Evolutionary conservation across 257 asterid species (phyloP).

Genomic region (Catharanthus roseus): DNA sequence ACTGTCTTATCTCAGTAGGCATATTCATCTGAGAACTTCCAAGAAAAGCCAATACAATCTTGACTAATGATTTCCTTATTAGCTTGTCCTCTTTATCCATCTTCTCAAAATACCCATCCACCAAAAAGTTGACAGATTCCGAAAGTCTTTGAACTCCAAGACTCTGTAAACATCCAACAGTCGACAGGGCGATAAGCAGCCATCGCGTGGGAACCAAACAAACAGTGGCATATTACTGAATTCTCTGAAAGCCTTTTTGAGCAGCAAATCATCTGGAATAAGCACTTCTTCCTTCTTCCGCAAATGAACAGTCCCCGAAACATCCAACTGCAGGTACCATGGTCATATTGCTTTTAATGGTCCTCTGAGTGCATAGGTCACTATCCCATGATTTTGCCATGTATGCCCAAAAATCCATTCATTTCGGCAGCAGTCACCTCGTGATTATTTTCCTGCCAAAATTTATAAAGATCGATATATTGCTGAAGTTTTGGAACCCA

Average conservation of each 20-base stretch:
- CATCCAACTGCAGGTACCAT: slow-evolving; percentile 4
- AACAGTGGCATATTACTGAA: neutral
- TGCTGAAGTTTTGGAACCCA: neutral
- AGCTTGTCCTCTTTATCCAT: neutral
- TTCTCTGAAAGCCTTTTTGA: neutral
- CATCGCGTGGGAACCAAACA: neutral
- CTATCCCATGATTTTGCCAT: neutral
- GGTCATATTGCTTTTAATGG: neutral
- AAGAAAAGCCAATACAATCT: neutral
- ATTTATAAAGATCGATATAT: neutral
- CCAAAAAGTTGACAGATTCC: too few relatives aligned
- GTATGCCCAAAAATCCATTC: neutral
- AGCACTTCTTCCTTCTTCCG: neutral
- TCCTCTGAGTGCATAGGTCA: neutral
- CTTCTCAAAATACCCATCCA: neutral
- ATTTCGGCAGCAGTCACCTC: neutral
- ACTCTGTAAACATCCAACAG: neutral
- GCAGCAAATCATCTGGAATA: slow-evolving; percentile 1
- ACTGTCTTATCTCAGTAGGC: neutral
- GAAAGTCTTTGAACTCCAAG: too few relatives aligned
- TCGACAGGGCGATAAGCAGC: neutral
- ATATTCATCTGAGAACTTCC: neutral
- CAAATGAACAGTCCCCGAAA: neutral
- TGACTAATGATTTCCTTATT: neutral
- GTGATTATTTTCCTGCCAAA: neutral